These are phyloP conservation scores for Phytophthora melonis DNA, from an alignment of 352 stramenopile species.

Conservation along the genomic window DNA sequence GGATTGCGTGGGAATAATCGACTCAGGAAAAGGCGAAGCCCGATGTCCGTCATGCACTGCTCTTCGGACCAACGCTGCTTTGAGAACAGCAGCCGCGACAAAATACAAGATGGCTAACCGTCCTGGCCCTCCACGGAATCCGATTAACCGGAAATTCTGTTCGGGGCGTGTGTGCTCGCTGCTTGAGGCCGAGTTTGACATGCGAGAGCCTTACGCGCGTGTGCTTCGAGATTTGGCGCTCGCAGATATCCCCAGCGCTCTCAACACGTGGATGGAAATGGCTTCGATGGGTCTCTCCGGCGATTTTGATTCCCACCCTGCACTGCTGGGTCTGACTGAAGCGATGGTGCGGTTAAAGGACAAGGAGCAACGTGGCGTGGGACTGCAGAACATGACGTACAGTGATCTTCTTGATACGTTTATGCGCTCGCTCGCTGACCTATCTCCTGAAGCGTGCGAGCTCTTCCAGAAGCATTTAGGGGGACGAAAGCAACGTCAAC, in stretches of 20 bases:
- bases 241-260: constrained; percentile 48
- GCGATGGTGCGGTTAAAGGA: constrained; percentile 80
- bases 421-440: constrained; percentile 63
- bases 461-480: constrained; percentile 80
- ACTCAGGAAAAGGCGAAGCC: constrained; percentile 46
- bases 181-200: constrained; percentile 66
- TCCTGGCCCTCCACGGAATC: constrained; percentile 46
- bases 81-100: constrained; percentile 52
- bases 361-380: constrained; percentile 79
- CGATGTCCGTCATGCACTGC: constrained; percentile 57
- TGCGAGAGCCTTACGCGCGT: constrained; percentile 58
- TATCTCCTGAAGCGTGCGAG: constrained; percentile 70
- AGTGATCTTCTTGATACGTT: constrained; percentile 73
- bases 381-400: constrained; percentile 86
- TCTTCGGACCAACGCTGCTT: constrained; percentile 59
- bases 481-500: constrained; percentile 62
- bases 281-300: constrained; percentile 73
- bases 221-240: constrained; percentile 69
- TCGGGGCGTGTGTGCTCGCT: constrained; percentile 59
- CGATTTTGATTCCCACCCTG: constrained; percentile 68
- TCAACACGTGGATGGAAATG: constrained; percentile 75
- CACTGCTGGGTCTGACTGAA: constrained; percentile 71
- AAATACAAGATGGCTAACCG: constrained; percentile 51
- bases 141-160: constrained; percentile 69
- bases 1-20: constrained; percentile 64